Base-by-base conservation (phyloP, 257 asterid species). In the Phtheirospermum japonicum region DNA sequence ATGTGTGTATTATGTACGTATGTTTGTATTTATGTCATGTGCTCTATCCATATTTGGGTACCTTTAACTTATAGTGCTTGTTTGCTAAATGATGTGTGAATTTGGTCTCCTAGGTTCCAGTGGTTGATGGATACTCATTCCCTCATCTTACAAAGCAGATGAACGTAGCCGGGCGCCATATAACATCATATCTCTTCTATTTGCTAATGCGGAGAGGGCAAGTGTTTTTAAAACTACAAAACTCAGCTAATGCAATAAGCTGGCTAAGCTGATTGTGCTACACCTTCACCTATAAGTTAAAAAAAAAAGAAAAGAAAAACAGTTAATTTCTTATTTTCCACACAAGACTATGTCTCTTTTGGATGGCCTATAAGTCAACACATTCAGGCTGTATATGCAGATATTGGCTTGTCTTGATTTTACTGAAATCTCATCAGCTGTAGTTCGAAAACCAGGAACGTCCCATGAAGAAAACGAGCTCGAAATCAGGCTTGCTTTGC, bases 81-180 rank as follows among this genome's bases (percentile, higher is more conserved):
- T 61, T 69, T 73, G 42, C 51, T 49, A 49, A 71, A 52, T 60
- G 49, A 36, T 58, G 42, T 67, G 11, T 45, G 63, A 26, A 50
- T 6, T 30, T 31, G 68, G 49, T 70, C 56, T 63, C 39, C 66
- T 80, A 92, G 97, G 99, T 89, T 73, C 99, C 96, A 17, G 97
- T 92, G 68, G 99, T 89, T 73, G 97, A 92, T 77, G 99, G 99
- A n/a, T n/a, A n/a, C n/a, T n/a, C n/a, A n/a, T n/a, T n/a, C n/a
- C n/a, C n/a, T n/a, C n/a, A n/a, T n/a, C 99, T 92, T 58, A 92
- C 97, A 9, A 92, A 86, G 72, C 79, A 97, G 71, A 92, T 92
- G 99, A 92, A 92, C 52, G 90, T 92, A 23, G 98, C 98, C 16
- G 95, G 96, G 70, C 94, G 95, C 62, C 95, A 90, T 73, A 85